A percentile compares a stretch with the other conserved stretches of the same genome.
phyloP scores from a whole-genome alignment of 176 grass and related monocot species.

The Pharus latifolius region DNA sequence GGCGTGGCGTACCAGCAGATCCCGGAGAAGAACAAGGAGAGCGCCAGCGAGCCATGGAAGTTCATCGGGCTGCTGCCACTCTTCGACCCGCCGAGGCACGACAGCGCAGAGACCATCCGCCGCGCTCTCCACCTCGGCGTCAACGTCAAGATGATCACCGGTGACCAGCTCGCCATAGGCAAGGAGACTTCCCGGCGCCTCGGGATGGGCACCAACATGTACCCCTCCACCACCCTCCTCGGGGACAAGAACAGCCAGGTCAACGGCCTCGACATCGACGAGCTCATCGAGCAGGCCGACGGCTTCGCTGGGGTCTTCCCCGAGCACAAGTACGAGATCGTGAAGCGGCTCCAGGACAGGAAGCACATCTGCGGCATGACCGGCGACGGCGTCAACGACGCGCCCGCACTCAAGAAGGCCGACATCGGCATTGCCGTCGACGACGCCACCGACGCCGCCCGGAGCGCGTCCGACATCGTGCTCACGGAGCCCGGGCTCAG shows the following conservation, averaged over 20 bases:
- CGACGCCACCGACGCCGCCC: conserved; percentile 86
- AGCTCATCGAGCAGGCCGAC: conserved; percentile 90
- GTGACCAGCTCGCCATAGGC: conserved; percentile 85
- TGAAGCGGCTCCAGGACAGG: conserved; percentile 75
- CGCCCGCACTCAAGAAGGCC: conserved; percentile 88
- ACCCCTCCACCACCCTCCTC: conserved; percentile 71
- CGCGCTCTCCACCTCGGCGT: conserved; percentile 71
- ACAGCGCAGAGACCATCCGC: conserved; percentile 90
- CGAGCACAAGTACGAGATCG: conserved; percentile 97
- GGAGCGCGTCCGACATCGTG: conserved; percentile 89
- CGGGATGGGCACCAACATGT: conserved; percentile 98
- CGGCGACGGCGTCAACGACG: conserved; percentile 87
- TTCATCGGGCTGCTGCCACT: conserved; percentile 79
- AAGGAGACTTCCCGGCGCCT: conserved; percentile 83
- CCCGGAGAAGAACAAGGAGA: conserved; percentile 64
- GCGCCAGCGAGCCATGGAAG: conserved; percentile 61
- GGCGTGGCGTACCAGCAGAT: conserved; percentile 70
- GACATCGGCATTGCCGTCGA: conserved; percentile 93
- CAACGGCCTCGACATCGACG: conserved; percentile 67
- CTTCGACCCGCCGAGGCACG: conserved; percentile 83
- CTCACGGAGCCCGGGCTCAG: conserved; percentile 84
- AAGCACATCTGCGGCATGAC: conserved; percentile 93
- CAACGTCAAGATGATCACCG: conserved; percentile 98
- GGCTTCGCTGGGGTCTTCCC: conserved; percentile 93
- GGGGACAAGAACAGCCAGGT: conserved; percentile 53